phyloP scores from a whole-genome alignment of 352 stramenopile genomes.

The Phytophthora boehmeriae region DNA sequence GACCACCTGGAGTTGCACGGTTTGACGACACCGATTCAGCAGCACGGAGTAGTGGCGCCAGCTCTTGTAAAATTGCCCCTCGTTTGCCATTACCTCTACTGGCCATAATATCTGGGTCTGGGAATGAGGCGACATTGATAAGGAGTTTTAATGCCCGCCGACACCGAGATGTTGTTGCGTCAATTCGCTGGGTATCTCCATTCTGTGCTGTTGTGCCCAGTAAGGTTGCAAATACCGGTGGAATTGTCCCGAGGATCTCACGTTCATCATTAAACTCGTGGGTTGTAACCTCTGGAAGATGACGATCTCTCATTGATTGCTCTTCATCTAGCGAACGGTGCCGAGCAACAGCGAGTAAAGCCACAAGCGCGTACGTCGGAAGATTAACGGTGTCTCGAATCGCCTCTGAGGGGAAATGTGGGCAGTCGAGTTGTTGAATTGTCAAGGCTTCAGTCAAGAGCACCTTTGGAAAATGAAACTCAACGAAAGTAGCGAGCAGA shows the following conservation, averaged over 20 bases:
- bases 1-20: not conserved
- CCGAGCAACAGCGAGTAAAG: slow-evolving; percentile 41
- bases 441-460: slow-evolving; percentile 55
- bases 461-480: slow-evolving; percentile 43
- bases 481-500: slow-evolving; percentile 42
- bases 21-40: slow-evolving; percentile 11
- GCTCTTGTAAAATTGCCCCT: slow-evolving; percentile 21
- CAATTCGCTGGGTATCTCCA: not conserved
- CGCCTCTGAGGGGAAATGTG: slow-evolving; percentile 12
- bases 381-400: slow-evolving; percentile 46
- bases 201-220: slow-evolving; percentile 9
- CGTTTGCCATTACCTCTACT: slow-evolving; percentile 28
- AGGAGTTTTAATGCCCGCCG: slow-evolving; percentile 48
- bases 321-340: slow-evolving; percentile 35
- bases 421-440: slow-evolving; percentile 45
- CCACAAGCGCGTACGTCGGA: slow-evolving; percentile 50
- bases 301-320: slow-evolving; percentile 8
- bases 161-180: slow-evolving; percentile 36
- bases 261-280: slow-evolving; percentile 25
- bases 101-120: slow-evolving; percentile 22
- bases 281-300: slow-evolving; percentile 5
- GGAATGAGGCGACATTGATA: slow-evolving; percentile 53
- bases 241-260: slow-evolving; percentile 47
- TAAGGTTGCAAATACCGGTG: slow-evolving; percentile 45
- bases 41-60: slow-evolving; percentile 26